Evolutionary conservation across 352 stramenopile species (phyloP).

Genomic region (Globisporangium nodosum): DNA sequence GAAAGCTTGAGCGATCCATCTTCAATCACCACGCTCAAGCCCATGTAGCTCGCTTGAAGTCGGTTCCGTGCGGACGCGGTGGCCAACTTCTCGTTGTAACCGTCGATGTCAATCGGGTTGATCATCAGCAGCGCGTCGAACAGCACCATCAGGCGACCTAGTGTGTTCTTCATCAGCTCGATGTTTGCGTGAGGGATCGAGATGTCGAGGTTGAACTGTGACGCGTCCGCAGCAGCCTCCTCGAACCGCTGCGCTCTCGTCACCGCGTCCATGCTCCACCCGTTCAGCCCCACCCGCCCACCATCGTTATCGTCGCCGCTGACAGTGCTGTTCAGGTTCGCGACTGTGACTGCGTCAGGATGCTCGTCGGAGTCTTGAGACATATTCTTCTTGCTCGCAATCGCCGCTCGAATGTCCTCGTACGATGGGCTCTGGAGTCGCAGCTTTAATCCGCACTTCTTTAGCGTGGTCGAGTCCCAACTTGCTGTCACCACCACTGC

Average conservation of each 20-base stretch:
- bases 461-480: slow-evolving; percentile 24
- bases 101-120: slow-evolving; percentile 82
- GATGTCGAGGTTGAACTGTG: slow-evolving; percentile 59
- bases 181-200: slow-evolving; percentile 45
- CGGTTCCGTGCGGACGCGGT: slow-evolving; percentile 41
- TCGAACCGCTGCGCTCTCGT: slow-evolving; percentile 59
- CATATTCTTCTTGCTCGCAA: slow-evolving; percentile 56
- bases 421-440: slow-evolving; percentile 42
- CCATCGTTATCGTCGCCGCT: slow-evolving; percentile 80
- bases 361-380: slow-evolving; percentile 69
- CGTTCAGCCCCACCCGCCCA: slow-evolving; percentile 71
- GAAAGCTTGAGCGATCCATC: slow-evolving; percentile 61
- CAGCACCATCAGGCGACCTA: slow-evolving; percentile 78
- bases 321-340: slow-evolving; percentile 27
- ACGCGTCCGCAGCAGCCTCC: slow-evolving; percentile 36
- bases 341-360: slow-evolving; percentile 24
- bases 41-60: slow-evolving; percentile 75
- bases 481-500: slow-evolving; percentile 34
- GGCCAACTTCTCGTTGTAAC: slow-evolving; percentile 66
- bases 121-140: slow-evolving; percentile 85
- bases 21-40: slow-evolving; percentile 45
- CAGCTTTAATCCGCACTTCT: slow-evolving; percentile 41
- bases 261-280: slow-evolving; percentile 69
- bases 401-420: slow-evolving; percentile 39
- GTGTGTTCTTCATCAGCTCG: slow-evolving; percentile 54